A percentile compares a stretch with the other conserved stretches of the same genome.
Evolutionary conservation across 768 basidiomycete species (phyloP).

Genomic region (Lactarius quietus): DNA sequence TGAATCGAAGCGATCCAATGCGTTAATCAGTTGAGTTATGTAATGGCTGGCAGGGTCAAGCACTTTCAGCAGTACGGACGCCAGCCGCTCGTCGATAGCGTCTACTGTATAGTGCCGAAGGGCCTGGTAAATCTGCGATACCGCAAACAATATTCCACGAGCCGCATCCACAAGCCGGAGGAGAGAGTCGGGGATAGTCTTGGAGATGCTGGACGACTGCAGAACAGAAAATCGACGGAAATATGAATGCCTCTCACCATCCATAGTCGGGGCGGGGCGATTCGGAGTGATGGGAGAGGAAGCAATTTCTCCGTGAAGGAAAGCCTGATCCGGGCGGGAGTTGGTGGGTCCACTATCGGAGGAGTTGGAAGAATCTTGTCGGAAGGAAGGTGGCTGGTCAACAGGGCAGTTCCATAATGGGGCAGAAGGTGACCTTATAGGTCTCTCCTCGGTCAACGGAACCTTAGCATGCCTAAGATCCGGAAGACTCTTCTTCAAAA

Average conservation of each 20-base stretch:
- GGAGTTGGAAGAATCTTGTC: constrained; percentile 48
- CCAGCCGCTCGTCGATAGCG: constrained; percentile 77
- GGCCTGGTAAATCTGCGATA: constrained; percentile 87
- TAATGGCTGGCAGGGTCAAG: constrained; percentile 80
- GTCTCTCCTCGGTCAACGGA: constrained; percentile 34
- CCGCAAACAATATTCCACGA: constrained; percentile 86
- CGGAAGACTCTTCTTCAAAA: constrained; percentile 80
- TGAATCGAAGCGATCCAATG: constrained; percentile 88
- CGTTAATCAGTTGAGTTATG: constrained; percentile 79
- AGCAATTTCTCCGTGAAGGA: constrained; percentile 34
- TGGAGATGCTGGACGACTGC: constrained; percentile 55
- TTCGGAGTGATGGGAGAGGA: constrained; percentile 40
- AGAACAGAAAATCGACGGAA: constrained; percentile 88
- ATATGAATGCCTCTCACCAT: constrained; percentile 85
- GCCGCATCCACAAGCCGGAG: constrained; percentile 78
- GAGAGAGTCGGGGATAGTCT: constrained; percentile 66
- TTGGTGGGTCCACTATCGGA: constrained; percentile 30
- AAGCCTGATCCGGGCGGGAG: constrained; percentile 30
- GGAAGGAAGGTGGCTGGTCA: constrained; percentile 35
- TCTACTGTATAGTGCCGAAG: constrained; percentile 84
- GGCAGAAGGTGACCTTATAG: constrained; percentile 11
- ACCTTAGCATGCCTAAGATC: constrained; percentile 63
- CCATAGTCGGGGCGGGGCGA: constrained; percentile 54
- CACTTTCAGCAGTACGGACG: constrained; percentile 76
- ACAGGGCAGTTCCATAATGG: constrained; percentile 18